Evolutionary conservation across 345 rosid species (phyloP).

Genomic region (Citrus sinensis): DNA sequence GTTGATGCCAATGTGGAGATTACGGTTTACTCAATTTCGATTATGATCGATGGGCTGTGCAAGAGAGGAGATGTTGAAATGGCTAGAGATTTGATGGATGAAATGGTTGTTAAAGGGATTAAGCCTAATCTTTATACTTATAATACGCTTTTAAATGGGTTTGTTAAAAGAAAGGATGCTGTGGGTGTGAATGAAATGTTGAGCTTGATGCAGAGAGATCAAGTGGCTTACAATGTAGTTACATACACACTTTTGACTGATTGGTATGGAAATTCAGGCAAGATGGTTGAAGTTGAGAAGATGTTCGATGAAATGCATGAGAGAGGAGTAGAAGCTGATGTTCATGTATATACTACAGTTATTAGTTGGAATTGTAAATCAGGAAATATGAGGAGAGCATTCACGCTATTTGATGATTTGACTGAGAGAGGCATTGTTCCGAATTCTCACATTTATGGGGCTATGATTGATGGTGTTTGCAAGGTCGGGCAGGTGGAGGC

Average conservation of each 20-base stretch:
- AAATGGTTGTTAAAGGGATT: conserved; percentile 46
- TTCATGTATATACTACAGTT: conserved; percentile 56
- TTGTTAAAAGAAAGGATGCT: conserved; percentile 44
- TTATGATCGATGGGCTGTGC: conserved; percentile 67
- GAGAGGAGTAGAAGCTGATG: conserved; percentile 49
- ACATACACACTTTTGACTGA: conserved; percentile 62
- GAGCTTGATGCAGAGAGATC: conserved; percentile 57
- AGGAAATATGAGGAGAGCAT: conserved; percentile 57
- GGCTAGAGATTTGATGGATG: conserved; percentile 47
- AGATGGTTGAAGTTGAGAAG: conserved; percentile 49
- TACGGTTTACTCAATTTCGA: conserved; percentile 61
- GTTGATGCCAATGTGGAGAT: conserved; percentile 42
- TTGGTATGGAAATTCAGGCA: conserved; percentile 34
- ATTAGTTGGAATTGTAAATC: conserved; percentile 55
- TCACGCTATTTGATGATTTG: conserved; percentile 74
- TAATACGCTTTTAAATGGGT: conserved; percentile 64
- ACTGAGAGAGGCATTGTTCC: conserved; percentile 58
- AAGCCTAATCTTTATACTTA: conserved; percentile 64
- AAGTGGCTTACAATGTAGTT: conserved; percentile 48
- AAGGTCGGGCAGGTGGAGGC: conserved; percentile 74
- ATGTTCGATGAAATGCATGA: conserved; percentile 75
- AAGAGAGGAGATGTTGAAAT: conserved; percentile 51
- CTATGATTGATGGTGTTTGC: conserved; percentile 75
- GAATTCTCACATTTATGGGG: conserved; percentile 63
- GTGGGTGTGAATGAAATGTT: conserved; percentile 44